Evolutionary conservation across 2,329 filamentous ascomycete species (phyloP), one percentile per base, ranked within the genome.

Genomic region (Macrophomina phaseolina): DNA sequence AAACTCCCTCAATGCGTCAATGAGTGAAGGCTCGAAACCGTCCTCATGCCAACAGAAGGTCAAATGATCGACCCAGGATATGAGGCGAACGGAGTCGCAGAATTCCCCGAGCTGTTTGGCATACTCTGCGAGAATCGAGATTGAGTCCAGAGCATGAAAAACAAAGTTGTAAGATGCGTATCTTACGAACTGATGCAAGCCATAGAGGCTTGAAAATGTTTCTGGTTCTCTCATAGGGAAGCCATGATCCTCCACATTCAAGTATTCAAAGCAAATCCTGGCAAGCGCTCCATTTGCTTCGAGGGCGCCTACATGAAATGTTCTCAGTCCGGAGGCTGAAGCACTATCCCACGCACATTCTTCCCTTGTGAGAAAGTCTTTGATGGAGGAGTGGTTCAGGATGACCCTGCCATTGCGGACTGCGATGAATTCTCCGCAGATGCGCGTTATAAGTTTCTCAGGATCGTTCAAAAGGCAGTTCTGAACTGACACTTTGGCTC

Each of bases 341-440:
- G 5, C 8, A 3, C 1, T 18, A 34, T 7, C n/a, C 34, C 36
- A 40, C 8, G 4, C 18, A 14, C 6, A 3, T 3, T 28, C 8
- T 16, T 16, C 36, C 11, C 34, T 16, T 2, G 14, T 40, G 52
- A 56, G 52, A 14, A 42, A 56, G 1, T 56, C 52, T 56, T 40
- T 56, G 52, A 56, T 42, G 1, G 52, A 56, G 12, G 52, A 40
- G 12, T 56, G 52, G 8, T 30, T 56, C 52, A 56, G 9, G n/a
- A 11, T 11, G 7, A 56, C 52, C 23, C 34, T 34, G 5, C 4
- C 30, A 7, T 56, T 9, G n/a, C 14, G 28, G 9, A 56, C 12
- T 14, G 5, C 40, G 18, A 56, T 5, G 2, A 56, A 56, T 4
- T 56, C 36, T 28, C 52, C 18, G 4, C 34, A 5, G 34, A 40